Evolutionary conservation across 176 grass and related monocot species (phyloP).

Genomic region (Oryza nivara): DNA sequence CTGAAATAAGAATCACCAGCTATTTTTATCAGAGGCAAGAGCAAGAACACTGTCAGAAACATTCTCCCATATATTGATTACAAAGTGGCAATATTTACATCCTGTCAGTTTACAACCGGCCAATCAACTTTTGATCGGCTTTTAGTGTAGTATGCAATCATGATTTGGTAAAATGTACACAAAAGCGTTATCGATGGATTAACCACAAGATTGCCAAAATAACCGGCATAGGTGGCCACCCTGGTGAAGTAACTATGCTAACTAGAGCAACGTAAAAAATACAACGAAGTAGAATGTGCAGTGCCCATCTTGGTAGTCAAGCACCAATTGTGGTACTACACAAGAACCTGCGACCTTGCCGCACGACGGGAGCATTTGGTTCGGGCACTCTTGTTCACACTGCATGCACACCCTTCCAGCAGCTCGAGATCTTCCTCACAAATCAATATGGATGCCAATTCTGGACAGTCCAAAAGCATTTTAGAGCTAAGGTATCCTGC

Average conservation of each 20-base stretch:
- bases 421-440: conserved; percentile 97
- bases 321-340: conserved; percentile 49
- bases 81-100: conserved; percentile 55
- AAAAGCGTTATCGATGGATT: conserved; percentile 36
- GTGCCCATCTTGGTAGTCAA: conserved; percentile 32
- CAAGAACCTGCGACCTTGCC: conserved; percentile 82
- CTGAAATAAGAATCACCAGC: conserved; percentile 17
- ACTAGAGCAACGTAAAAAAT: conserved; percentile 22
- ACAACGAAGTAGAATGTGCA: conserved; percentile 7
- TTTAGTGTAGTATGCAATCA: background rate
- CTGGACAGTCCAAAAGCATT: conserved; percentile 80
- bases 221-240: conserved; percentile 39
- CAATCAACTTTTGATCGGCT: conserved; percentile 44
- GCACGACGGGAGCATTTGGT: conserved; percentile 86
- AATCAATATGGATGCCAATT: conserved; percentile 69
- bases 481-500: conserved; percentile 87
- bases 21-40: background rate
- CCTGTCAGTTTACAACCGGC: conserved; percentile 25
- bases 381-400: conserved; percentile 75
- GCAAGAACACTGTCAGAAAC: conserved; percentile 6
- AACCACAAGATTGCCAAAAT: conserved; percentile 50
- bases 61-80: conserved; percentile 7
- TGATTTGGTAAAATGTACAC: conserved; percentile 39
- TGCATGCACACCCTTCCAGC: conserved; percentile 89
- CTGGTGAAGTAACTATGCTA: conserved; percentile 29